phyloP scores from a whole-genome alignment of 495 filamentous ascomycete genomes.

The Articulospora tetracladia region DNA sequence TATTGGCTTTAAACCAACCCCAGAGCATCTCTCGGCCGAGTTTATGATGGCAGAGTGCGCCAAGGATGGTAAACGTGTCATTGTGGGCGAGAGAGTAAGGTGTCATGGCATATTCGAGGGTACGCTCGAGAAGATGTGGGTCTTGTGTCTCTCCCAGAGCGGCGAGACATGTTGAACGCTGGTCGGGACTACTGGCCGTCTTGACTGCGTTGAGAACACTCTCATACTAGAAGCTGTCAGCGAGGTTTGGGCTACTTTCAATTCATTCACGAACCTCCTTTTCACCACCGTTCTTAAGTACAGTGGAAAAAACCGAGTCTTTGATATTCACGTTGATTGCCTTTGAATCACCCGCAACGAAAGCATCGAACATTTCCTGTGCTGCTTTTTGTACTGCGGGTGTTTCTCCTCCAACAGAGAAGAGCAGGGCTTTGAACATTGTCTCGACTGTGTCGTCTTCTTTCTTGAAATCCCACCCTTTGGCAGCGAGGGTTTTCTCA shows the following conservation, averaged over 20 bases:
- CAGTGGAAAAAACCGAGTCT: slow-evolving; percentile 64
- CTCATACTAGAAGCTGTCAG: slow-evolving; percentile 49
- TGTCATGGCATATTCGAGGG: background rate
- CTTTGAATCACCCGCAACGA: slow-evolving; percentile 58
- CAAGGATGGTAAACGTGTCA: background rate
- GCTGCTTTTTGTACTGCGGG: slow-evolving; percentile 56
- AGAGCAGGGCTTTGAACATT: slow-evolving; percentile 75
- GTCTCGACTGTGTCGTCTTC: slow-evolving; percentile 82
- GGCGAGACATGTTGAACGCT: background rate
- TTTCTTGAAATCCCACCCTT: slow-evolving; percentile 85
- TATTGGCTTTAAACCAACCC: slow-evolving; percentile 2
- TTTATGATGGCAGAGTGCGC: background rate
- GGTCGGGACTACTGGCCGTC: slow-evolving; percentile 29
- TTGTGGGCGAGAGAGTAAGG: background rate
- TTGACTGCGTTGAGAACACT: slow-evolving; percentile 78
- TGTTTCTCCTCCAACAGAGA: slow-evolving; percentile 63
- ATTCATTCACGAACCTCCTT: slow-evolving; percentile 49
- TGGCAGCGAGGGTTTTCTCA: slow-evolving; percentile 69
- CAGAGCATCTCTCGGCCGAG: slow-evolving; percentile 1
- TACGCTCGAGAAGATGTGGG: background rate
- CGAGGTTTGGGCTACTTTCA: background rate
- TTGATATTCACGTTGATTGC: slow-evolving; percentile 69
- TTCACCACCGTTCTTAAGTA: slow-evolving; percentile 64
- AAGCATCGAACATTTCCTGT: slow-evolving; percentile 70
- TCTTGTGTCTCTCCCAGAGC: background rate